A percentile compares a stretch with the other conserved stretches of the same genome.
Conservation (phyloP, 73 alveolate species). For the Symbiodinium pilosum region DNA sequence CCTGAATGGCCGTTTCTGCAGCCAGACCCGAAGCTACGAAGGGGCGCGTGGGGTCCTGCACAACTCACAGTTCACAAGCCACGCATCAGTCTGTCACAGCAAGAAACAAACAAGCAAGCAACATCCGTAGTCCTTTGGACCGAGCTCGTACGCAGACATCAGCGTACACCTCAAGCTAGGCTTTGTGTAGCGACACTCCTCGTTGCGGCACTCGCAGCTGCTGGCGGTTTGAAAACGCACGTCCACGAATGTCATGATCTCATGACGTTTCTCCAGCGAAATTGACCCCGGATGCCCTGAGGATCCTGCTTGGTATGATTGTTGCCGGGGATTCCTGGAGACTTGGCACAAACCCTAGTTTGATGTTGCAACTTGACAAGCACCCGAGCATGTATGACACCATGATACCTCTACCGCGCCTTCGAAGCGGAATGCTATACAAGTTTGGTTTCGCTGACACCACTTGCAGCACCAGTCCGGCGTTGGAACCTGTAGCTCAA, state of each 20-base stretch:
- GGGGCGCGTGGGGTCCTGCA: not conserved
- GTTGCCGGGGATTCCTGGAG: constrained; percentile 69
- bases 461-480: constrained; percentile 57
- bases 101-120: too few species aligned
- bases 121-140: not conserved
- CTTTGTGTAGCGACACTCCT: not conserved
- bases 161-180: not conserved
- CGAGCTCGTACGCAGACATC: not conserved
- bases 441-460: constrained; percentile 16
- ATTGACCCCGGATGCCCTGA: too few species aligned
- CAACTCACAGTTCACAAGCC: not conserved
- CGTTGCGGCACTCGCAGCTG: not conserved
- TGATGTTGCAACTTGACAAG: not conserved
- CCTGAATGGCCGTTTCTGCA: not conserved
- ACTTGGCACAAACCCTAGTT: not conserved
- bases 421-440: constrained; percentile 69
- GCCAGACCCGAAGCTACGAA: constrained; percentile 11
- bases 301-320: constrained; percentile 21
- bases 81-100: not conserved
- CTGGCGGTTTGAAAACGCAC: too few species aligned
- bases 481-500: constrained; percentile 22
- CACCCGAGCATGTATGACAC: not conserved
- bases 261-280: not conserved
- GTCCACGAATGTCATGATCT: too few species aligned
- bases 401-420: not conserved